A percentile compares a stretch with the other conserved stretches of the same genome.
These are phyloP conservation scores for Suillus luteus DNA, from an alignment of 768 basidiomycete species.

Conservation along the genomic window DNA sequence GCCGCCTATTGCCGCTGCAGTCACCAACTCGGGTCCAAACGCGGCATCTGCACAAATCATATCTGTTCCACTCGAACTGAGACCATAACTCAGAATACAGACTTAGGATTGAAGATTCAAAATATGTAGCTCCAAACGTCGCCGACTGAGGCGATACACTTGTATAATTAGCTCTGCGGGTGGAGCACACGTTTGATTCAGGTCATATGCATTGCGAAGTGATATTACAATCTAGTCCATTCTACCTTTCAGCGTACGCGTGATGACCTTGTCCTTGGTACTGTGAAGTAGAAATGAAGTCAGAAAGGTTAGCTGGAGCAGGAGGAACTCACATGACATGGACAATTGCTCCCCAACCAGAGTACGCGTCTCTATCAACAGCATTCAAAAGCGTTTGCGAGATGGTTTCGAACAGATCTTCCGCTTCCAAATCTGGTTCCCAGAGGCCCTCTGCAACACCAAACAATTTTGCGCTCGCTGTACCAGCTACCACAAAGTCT, in stretches of 20 bases:
- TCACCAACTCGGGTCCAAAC: background rate
- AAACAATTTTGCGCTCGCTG: slow-evolving; percentile 88
- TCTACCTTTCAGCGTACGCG: slow-evolving; percentile 84
- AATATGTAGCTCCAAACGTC: background rate
- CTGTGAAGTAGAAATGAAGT: slow-evolving; percentile 35
- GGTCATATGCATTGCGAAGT: background rate
- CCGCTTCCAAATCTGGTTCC: slow-evolving; percentile 96
- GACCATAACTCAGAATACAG: background rate
- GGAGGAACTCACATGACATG: slow-evolving; percentile 81
- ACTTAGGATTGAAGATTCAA: background rate
- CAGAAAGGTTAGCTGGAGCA: slow-evolving; percentile 12
- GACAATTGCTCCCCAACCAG: slow-evolving; percentile 95
- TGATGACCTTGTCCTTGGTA: slow-evolving; percentile 74
- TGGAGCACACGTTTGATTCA: background rate
- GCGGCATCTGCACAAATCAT: background rate
- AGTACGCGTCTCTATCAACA: slow-evolving; percentile 94
- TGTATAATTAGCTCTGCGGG: background rate
- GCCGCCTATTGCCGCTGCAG: background rate
- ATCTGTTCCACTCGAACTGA: background rate
- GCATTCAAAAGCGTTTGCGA: slow-evolving; percentile 94
- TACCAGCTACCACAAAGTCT: slow-evolving; percentile 96
- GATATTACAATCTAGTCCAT: slow-evolving; percentile 68
- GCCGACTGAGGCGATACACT: background rate
- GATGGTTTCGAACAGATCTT: slow-evolving; percentile 98
- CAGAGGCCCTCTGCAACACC: slow-evolving; percentile 98